Evolutionary conservation across 495 filamentous ascomycete species (phyloP).

Genomic region (Penicillium roqueforti): DNA sequence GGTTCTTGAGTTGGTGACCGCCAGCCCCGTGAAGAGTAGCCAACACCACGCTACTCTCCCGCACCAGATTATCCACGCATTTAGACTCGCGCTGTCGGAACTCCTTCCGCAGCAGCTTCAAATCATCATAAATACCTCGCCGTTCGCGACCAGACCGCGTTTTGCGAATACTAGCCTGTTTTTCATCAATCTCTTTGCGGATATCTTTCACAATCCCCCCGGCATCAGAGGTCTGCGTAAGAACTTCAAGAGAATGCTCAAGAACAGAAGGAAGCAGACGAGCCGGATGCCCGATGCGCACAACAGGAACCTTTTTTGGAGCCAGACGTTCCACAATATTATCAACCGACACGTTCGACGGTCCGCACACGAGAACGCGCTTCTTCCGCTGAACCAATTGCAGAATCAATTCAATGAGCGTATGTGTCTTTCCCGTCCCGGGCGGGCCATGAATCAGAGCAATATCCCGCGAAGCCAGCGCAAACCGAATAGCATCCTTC

Average conservation of each 20-base stretch:
- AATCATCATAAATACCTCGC: slow-evolving; percentile 74
- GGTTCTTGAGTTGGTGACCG: slow-evolving; percentile 72
- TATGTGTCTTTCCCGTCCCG: slow-evolving; percentile 96
- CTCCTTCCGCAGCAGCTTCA: slow-evolving; percentile 83
- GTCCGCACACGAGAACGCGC: slow-evolving; percentile 86
- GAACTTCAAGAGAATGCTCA: slow-evolving; percentile 82
- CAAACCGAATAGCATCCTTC: slow-evolving; percentile 86
- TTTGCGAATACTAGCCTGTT: slow-evolving; percentile 84
- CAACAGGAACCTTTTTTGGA: slow-evolving; percentile 75
- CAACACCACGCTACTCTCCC: slow-evolving; percentile 78
- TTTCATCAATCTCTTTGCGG: slow-evolving; percentile 86
- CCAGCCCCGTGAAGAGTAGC: slow-evolving; percentile 92
- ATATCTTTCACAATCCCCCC: slow-evolving; percentile 89
- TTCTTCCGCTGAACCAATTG: slow-evolving; percentile 70
- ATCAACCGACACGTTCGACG: slow-evolving; percentile 94
- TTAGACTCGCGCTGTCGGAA: slow-evolving; percentile 78
- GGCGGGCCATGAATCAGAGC: slow-evolving; percentile 94
- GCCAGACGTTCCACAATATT: slow-evolving; percentile 96
- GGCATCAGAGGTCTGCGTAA: slow-evolving; percentile 89
- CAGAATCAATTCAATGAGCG: slow-evolving; percentile 88
- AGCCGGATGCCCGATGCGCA: slow-evolving; percentile 90
- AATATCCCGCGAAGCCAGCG: slow-evolving; percentile 75
- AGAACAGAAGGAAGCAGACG: slow-evolving; percentile 85
- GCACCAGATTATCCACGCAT: slow-evolving; percentile 72
- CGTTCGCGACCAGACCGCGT: slow-evolving; percentile 76